Evolutionary conservation across 306 rosid genomes (phyloP).

Genomic region (Lagenaria siceraria): DNA sequence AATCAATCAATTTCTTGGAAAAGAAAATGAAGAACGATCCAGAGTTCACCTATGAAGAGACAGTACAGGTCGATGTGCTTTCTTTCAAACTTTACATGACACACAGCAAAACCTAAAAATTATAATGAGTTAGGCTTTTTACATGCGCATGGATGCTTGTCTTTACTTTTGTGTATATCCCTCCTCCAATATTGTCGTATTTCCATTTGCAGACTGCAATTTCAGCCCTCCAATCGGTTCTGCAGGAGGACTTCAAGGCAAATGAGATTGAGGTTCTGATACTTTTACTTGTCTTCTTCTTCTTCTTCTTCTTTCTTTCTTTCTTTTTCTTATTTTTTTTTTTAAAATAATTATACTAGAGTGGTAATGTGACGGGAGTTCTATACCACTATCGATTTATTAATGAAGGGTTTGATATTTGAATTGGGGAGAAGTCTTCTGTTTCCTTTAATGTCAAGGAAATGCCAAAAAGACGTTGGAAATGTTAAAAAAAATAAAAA

Average conservation of each 20-base stretch:
- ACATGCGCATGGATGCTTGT: neutral
- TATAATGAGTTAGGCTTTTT: neutral
- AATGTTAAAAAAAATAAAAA: neutral
- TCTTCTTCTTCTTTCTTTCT: no score
- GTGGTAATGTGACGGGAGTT: neutral
- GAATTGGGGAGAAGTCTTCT: neutral
- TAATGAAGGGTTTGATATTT: neutral
- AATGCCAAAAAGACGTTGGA: neutral
- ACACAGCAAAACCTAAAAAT: neutral
- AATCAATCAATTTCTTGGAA: constrained; percentile 96
- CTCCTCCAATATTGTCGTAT: neutral
- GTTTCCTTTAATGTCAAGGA: neutral
- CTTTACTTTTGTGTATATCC: neutral
- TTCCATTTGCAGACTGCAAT: constrained; percentile 61
- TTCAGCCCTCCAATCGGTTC: constrained; percentile 95
- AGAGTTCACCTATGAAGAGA: constrained; percentile 77
- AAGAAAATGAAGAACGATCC: constrained; percentile 99
- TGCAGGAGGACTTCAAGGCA: constrained; percentile 97
- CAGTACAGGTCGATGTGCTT: constrained; percentile 63
- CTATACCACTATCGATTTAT: neutral
- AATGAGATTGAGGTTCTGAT: constrained; percentile 81
- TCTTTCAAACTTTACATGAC: neutral
- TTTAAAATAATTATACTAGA: neutral
- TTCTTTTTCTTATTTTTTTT: neutral
- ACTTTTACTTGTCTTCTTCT: no score